Evolutionary conservation across 2,329 filamentous ascomycete genomes (phyloP), one percentile per base, ranked within the genome.

Genomic region (Orbilia oligospora): DNA sequence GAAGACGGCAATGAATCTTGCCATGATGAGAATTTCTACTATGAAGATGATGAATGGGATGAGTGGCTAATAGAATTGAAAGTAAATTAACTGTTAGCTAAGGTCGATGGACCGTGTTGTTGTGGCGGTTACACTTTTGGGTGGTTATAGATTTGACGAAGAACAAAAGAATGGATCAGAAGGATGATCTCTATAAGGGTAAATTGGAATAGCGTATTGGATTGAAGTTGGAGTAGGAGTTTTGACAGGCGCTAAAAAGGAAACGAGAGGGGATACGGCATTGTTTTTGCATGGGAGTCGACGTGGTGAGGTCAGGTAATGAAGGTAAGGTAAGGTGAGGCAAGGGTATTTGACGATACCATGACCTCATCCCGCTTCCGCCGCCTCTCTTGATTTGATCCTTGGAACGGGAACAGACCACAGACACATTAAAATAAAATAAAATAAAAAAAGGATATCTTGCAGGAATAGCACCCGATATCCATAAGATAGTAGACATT

Each of bases 21-120:
- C 92, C 80, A 95, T 89, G 84, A 97, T 90, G 75, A 90, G 90
- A 90, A 98, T 93, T 86, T 99, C 92, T 85, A 97, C 88, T 53
- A 97, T 85, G 84, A 97, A 92, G 80, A 97, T 89, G 83, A 97
- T 87, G 76, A 90, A 88, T 86, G 98, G 94, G 73, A 98, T 87
- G 70, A 98, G 87, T 83, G 96, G 95, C 96, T 98, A 84, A 81
- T 81, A 14, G 61, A 6, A 67, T 71, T 44, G 63, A 79, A 24
- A 61, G 69, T 81, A 80, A 33, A 80, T 80, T 68, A 80, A 80
- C 80, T 67, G 64, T 78, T 71, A 82, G 79, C 80, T 80, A 6
- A n/a, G 27, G 20, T 22, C 6, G 12, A 22, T 6, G 81, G 81
- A 76, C 77, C 65, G 56, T 79, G 67, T 65, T 69, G 78, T 61